Conservation (phyloP, 495 filamentous ascomycete genomes). For the Aspergillus egyptiacus region DNA sequence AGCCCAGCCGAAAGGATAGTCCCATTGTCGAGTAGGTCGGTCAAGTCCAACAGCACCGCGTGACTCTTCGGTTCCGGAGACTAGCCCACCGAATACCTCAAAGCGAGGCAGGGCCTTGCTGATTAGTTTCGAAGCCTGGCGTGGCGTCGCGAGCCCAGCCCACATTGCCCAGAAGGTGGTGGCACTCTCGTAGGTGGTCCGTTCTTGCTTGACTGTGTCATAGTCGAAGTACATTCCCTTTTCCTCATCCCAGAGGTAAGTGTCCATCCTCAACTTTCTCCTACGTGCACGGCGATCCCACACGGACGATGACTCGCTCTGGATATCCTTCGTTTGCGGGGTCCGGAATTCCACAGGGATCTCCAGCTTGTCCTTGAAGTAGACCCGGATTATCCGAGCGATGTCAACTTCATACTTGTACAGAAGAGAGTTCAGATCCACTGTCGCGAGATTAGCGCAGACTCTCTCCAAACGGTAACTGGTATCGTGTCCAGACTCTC, state of each 20-base stretch:
- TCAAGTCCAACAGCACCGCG: slow-evolving; percentile 74
- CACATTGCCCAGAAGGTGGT: slow-evolving; percentile 98
- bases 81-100: slow-evolving; percentile 81
- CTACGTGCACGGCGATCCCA: slow-evolving; percentile 85
- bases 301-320: slow-evolving; percentile 68
- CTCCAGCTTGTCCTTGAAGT: slow-evolving; percentile 71
- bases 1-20: slow-evolving; percentile 97
- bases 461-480: slow-evolving; percentile 85
- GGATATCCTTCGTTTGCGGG: slow-evolving; percentile 46
- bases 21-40: slow-evolving; percentile 92
- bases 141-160: slow-evolving; percentile 76
- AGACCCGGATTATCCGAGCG: slow-evolving; percentile 67
- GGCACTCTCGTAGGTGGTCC: slow-evolving; percentile 72
- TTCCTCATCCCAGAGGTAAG: slow-evolving; percentile 83
- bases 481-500: slow-evolving; percentile 97
- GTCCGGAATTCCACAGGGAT: slow-evolving; percentile 77
- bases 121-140: slow-evolving; percentile 73
- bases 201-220: slow-evolving; percentile 71
- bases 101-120: slow-evolving; percentile 72
- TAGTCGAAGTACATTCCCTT: slow-evolving; percentile 97
- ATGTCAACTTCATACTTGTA: slow-evolving; percentile 98
- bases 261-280: slow-evolving; percentile 75
- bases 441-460: slow-evolving; percentile 82
- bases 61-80: slow-evolving; percentile 80
- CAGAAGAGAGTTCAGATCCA: slow-evolving; percentile 86